These are phyloP conservation scores for Ajuga chamaepitys DNA, from an alignment of 257 asterid species.

Conservation along the genomic window DNA sequence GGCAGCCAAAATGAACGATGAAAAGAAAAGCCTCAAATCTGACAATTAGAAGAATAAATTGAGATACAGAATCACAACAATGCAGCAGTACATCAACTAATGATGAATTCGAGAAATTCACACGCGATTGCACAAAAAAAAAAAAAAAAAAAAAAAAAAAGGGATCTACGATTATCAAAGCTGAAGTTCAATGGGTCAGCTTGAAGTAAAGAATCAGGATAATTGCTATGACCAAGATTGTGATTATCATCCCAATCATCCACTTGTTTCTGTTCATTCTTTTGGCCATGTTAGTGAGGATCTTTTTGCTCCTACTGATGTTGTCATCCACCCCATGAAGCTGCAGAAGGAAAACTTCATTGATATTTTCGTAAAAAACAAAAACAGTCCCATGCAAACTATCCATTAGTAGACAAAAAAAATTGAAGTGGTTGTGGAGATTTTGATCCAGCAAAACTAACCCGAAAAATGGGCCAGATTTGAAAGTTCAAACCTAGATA, in stretches of 20 bases:
- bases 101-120: not conserved
- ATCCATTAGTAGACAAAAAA: not conserved
- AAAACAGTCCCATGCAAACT: too few species aligned
- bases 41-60: not conserved
- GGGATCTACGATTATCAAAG: not conserved
- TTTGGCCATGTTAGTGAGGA: conserved; percentile 59
- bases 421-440: not conserved
- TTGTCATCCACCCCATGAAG: conserved; percentile 81
- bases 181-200: conserved; percentile 35
- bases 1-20: too few species aligned
- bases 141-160: not conserved
- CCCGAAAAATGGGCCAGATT: not conserved
- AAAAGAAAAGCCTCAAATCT: not conserved
- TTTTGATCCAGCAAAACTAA: not conserved
- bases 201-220: conserved; percentile 60
- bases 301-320: conserved; percentile 63
- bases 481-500: not conserved
- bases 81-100: not conserved
- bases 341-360: conserved; percentile 27
- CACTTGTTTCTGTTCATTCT: conserved; percentile 80
- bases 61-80: not conserved
- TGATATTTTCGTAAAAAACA: not conserved
- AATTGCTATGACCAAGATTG: conserved; percentile 45
- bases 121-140: not conserved
- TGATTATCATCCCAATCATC: conserved; percentile 51